Base-by-base conservation (phyloP, 768 basidiomycete species). In the Rubroboletus satanas region DNA sequence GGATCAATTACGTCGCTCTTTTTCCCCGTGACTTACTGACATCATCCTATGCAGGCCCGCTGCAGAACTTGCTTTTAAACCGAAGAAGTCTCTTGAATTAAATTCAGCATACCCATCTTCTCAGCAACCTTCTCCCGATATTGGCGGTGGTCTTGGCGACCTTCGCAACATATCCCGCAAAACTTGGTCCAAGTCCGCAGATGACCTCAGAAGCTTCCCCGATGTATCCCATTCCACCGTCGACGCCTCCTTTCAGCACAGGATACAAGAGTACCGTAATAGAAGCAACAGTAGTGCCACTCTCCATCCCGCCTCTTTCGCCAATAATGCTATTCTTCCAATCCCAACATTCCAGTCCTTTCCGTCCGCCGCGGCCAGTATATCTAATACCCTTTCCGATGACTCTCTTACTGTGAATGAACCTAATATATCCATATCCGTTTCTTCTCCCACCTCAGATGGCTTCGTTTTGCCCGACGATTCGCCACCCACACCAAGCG, bases 101-200 rank as follows among this genome's bases (percentile, higher is more conserved):
- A 69, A 71, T 26, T 66, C 70, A 18, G 69, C 54, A 41, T 62
- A 62, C 57, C 53, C 74, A 47, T 39, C 66, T 66, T 71, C 54
- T 29, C 65, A 61, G 33, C 71, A 75, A 1, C 52, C 65, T 14
- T 64, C 65, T 38, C 55, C 70, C 57, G 65, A 68, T 7, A 44
- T 57, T 5, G 63, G 71, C 12, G 72, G 72, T 5, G 76, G 75
- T 17, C 74, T 81, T 5, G 88, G 87, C 5, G 89, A 91, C 70
- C 76, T 91, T 46, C 83, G 87, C 42, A 73, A 69, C 46, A 82
- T 89, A 10, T 87, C 88, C 1, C 79, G 83, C 62, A 86, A 83
- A 66, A 79, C 78, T 12, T 92, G 90, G 90, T 90, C 88, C 26
- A 83, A 76, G 65, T 90, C 88, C 7, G 88, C 83, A 21, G 90